Conservation (phyloP, 768 basidiomycete genomes). For the Suillus weaverae region DNA sequence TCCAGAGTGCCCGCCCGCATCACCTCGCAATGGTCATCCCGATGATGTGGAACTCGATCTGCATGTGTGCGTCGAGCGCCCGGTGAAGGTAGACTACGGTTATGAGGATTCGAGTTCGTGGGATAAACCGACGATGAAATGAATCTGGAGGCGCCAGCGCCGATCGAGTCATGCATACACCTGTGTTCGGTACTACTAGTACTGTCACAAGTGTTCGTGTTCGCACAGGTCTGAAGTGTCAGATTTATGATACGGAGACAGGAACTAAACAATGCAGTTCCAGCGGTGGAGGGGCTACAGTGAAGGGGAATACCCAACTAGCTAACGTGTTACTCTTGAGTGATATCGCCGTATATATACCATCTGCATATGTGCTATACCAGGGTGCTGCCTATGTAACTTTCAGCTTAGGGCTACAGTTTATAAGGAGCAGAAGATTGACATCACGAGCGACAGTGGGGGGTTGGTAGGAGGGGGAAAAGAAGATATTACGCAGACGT, state of each 20-base stretch:
- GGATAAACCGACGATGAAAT: constrained; percentile 13
- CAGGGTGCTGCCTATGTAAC: neutral
- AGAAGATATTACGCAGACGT: too few species aligned
- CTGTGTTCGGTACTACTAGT: neutral
- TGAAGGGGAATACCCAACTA: neutral
- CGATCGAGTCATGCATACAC: neutral
- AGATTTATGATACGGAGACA: neutral
- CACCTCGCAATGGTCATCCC: neutral
- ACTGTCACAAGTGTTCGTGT: neutral
- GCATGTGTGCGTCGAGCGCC: constrained; percentile 31
- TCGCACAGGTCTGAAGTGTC: neutral
- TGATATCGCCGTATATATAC: neutral
- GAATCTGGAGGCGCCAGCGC: neutral
- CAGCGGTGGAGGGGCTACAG: neutral
- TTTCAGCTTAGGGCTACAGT: neutral
- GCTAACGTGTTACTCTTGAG: neutral
- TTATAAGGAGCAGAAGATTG: neutral
- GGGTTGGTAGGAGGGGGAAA: neutral
- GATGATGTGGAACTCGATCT: constrained; percentile 30
- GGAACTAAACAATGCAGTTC: neutral
- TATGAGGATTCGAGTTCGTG: constrained; percentile 15
- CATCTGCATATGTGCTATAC: neutral
- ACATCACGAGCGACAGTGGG: neutral
- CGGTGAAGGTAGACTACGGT: constrained; percentile 27
- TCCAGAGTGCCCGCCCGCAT: constrained; percentile 20